Evolutionary conservation across 768 basidiomycete species (phyloP).

Genomic region (Hebeloma cylindrosporum): DNA sequence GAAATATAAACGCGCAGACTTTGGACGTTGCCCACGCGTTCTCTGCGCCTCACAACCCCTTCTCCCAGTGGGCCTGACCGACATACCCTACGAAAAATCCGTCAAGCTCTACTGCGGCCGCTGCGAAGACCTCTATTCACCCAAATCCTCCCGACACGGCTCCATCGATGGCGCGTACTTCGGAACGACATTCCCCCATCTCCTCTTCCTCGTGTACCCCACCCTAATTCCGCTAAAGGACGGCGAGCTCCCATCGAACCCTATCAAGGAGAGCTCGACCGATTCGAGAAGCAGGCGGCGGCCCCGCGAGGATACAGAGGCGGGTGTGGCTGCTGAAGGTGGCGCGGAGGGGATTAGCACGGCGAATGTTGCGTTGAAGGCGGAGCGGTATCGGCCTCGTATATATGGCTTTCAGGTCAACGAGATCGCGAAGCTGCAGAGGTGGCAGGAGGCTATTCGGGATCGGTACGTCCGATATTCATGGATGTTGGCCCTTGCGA

Average conservation of each 20-base stretch:
- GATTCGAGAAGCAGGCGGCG: constrained; percentile 38
- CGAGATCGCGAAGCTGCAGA: constrained; percentile 87
- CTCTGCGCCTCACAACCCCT: constrained; percentile 93
- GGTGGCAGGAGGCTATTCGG: constrained; percentile 94
- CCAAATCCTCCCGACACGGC: constrained; percentile 95
- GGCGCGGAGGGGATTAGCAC: constrained; percentile 75
- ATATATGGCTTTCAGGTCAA: constrained; percentile 98
- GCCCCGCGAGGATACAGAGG: constrained; percentile 54
- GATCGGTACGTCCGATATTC: constrained; percentile 71
- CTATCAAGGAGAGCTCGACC: constrained; percentile 20
- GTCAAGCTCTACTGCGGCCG: constrained; percentile 98
- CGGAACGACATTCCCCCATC: constrained; percentile 96
- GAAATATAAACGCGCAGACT: constrained; percentile 98
- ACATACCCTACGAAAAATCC: constrained; percentile 97
- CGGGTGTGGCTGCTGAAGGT: constrained; percentile 47
- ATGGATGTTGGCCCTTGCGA: not conserved
- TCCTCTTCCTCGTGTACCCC: constrained; percentile 96
- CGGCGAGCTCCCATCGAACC: constrained; percentile 12
- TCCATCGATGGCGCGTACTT: constrained; percentile 99
- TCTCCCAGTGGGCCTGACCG: constrained; percentile 94
- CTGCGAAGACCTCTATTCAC: constrained; percentile 98
- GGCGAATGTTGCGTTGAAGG: constrained; percentile 80
- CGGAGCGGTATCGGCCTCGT: constrained; percentile 87
- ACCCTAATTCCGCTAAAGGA: constrained; percentile 68
- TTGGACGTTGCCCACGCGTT: constrained; percentile 97